phyloP scores from a whole-genome alignment of 176 grass and related monocot species.

The Carex myosuroides region DNA sequence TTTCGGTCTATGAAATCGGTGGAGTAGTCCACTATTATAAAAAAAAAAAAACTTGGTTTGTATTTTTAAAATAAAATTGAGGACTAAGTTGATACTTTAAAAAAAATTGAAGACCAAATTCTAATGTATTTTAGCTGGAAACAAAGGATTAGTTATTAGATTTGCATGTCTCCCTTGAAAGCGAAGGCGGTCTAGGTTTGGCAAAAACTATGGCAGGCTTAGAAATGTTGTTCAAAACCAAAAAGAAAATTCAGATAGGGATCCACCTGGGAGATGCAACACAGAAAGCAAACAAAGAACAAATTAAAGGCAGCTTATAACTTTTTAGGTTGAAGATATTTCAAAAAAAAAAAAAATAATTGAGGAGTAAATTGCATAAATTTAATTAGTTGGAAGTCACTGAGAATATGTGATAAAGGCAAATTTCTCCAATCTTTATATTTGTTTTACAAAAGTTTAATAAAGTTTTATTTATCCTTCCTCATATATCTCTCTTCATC shows the following conservation, averaged over 20 bases:
- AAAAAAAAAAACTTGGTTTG: no score
- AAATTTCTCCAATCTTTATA: not conserved
- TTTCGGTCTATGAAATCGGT: no score
- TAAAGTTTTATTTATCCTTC: not conserved
- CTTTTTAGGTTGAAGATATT: not conserved
- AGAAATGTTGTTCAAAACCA: conserved; percentile 6
- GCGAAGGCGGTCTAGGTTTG: not conserved
- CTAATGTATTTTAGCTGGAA: not conserved
- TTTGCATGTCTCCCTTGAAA: conserved; percentile 10
- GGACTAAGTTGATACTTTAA: not conserved
- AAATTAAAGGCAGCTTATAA: not conserved
- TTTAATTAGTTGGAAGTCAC: conserved; percentile 1
- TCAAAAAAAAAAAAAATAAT: not conserved
- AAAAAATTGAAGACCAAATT: not conserved
- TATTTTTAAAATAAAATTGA: not conserved
- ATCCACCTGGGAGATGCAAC: conserved; percentile 1
- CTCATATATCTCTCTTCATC: not conserved
- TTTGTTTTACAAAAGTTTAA: not conserved
- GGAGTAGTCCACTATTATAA: no score
- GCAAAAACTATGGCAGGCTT: not conserved
- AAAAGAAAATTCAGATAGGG: not conserved
- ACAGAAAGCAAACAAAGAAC: not conserved
- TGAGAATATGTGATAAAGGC: not conserved
- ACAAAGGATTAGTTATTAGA: conserved; percentile 9
- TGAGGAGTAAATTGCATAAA: not conserved